Percentiles rank a stretch among this genome's conserved stretches.
phyloP scores from a whole-genome alignment of 225 moss, liverwort and hornwort species.

The Takakia lepidozioides region DNA sequence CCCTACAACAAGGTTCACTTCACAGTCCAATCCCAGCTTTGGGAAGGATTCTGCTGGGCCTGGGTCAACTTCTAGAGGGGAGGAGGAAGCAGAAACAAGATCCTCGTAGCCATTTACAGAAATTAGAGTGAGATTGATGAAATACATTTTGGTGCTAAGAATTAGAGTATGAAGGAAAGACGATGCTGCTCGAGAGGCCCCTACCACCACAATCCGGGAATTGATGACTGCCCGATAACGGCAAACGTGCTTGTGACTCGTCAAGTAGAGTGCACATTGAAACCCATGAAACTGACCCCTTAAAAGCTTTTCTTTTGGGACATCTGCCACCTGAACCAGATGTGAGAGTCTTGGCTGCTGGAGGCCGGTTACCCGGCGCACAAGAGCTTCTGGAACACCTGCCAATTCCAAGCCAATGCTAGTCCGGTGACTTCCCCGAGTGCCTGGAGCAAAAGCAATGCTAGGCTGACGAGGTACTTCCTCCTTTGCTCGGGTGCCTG shows the following conservation, averaged over 20 bases:
- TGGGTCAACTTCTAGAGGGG: slow-evolving; percentile 19
- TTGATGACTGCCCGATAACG: slow-evolving; percentile 34
- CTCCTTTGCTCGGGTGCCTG: no score
- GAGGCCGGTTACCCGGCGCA: no score
- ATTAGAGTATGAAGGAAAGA: slow-evolving; percentile 36
- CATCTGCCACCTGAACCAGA: no score
- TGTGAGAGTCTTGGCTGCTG: no score
- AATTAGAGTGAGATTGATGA: slow-evolving; percentile 34
- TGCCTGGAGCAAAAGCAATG: no score
- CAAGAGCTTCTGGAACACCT: no score
- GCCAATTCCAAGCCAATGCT: no score
- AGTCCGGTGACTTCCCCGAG: no score
- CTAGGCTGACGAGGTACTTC: no score
- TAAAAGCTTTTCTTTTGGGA: no score
- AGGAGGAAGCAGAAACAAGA: slow-evolving; percentile 18
- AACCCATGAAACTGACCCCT: slow-evolving; percentile 45
- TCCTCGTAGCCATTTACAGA: slow-evolving; percentile 22
- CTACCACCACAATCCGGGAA: slow-evolving; percentile 40
- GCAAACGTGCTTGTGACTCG: slow-evolving; percentile 23
- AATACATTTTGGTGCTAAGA: slow-evolving; percentile 27
- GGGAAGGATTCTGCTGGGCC: slow-evolving; percentile 32
- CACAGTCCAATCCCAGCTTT: slow-evolving; percentile 46
- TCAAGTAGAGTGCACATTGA: slow-evolving; percentile 34
- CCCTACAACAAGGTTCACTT: slow-evolving; percentile 30
- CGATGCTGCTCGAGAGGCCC: slow-evolving; percentile 40